These are phyloP conservation scores for Coemansia sp. DNA, from an alignment of 192 early-diverging fungal species.

Conservation along the genomic window DNA sequence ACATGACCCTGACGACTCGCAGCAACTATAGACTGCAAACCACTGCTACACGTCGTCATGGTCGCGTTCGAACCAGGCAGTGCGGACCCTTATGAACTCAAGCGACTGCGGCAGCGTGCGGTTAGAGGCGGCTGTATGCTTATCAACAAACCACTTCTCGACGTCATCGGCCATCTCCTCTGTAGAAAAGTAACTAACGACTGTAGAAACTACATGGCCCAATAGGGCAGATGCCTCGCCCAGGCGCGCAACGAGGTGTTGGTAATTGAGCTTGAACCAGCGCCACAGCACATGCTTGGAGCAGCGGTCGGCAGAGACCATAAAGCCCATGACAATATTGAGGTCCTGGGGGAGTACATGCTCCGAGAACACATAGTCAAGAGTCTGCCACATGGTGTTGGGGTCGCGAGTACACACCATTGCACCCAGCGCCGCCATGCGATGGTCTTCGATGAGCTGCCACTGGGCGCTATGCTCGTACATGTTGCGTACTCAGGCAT, in stretches of 20 bases:
- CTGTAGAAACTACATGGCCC: constrained; percentile 65
- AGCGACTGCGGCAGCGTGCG: constrained; percentile 68
- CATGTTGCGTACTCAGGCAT: constrained; percentile 42
- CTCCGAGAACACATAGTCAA: constrained; percentile 42
- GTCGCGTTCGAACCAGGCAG: constrained; percentile 45
- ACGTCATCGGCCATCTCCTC: constrained; percentile 56
- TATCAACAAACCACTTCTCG: constrained; percentile 57
- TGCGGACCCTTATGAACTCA: constrained; percentile 62
- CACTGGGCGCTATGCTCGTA: constrained; percentile 50
- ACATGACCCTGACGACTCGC: neutral
- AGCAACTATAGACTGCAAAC: constrained; percentile 1
- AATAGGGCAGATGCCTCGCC: constrained; percentile 59
- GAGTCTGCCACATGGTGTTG: constrained; percentile 27
- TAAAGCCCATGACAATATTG: constrained; percentile 57
- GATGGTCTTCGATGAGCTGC: constrained; percentile 56
- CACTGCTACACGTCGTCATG: constrained; percentile 25
- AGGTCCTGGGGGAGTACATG: constrained; percentile 49
- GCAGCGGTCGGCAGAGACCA: constrained; percentile 57
- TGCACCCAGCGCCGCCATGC: constrained; percentile 57
- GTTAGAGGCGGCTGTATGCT: constrained; percentile 55
- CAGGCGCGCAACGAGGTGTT: constrained; percentile 55
- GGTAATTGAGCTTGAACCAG: constrained; percentile 60
- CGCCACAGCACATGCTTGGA: constrained; percentile 60
- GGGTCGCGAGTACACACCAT: constrained; percentile 56
- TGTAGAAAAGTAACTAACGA: constrained; percentile 59